Base-by-base conservation (phyloP, 139 green algal species). In the Eudorina sp. region DNA sequence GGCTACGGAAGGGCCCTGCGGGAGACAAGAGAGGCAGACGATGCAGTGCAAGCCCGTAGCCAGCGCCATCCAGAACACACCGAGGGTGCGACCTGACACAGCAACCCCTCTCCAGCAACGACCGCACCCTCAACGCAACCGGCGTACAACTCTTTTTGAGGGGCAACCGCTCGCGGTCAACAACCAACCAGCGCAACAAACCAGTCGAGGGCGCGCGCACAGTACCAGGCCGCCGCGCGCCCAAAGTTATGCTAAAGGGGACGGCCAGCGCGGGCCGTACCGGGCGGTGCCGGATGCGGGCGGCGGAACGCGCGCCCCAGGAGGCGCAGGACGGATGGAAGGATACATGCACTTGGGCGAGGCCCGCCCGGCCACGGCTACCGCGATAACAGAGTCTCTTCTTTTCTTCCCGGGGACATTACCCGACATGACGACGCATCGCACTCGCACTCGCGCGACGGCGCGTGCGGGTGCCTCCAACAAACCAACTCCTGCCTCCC, bases 271-370 rank as follows among this genome's bases (percentile, higher is more conserved):
- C 66, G 31, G 66, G 66, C 66, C 66, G 66, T 75, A 34, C n/a
- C 66, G 31, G 66, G 66, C 66, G 66, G 66, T 75, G 66, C 66
- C 66, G 18, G 11, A 75, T 75, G 66, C 66, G 66, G n/a, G 36
- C 46, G 38, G 62, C 34, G 66, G 66, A 75, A 75, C 27, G 66
- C 66, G 66, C 66, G 62, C 62, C 62, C 66, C 38, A 18, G 29
- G 11, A 25, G 38, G 66, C 66, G 38, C 66, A 75, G 66, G 66
- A 75, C 8, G 66, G 66, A 46, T 75, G 66, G 66, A 46, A 9
- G 3, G 1, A 46, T 27, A 25, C 18, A 46, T 75, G 66, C 66
- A 75, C 29, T 25, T 43, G 31, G 66, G 66, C 66, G 31, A 75
- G 66, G 66, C 66, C 66, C 66, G 66, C 66, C n/a, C 66, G 66